Conservation (phyloP, 768 basidiomycete species). For the Mycena haematopus region DNA sequence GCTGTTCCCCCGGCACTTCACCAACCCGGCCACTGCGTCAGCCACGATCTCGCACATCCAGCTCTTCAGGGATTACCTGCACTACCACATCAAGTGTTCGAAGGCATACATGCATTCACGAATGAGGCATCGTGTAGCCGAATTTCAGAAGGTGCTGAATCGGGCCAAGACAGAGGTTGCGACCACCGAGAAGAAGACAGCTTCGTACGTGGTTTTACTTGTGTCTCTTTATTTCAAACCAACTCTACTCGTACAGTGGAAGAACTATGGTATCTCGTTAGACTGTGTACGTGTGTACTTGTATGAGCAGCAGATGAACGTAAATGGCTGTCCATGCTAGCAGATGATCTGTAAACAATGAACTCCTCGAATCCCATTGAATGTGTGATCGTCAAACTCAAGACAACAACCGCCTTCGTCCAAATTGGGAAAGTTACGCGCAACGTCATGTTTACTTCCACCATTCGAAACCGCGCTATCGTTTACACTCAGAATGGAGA, state of each 20-base stretch:
- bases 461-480: slow-evolving; percentile 57
- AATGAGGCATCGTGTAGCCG: slow-evolving; percentile 91
- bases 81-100: slow-evolving; percentile 98
- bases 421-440: neutral
- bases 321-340: slow-evolving; percentile 4
- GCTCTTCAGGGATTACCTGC: slow-evolving; percentile 97
- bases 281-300: slow-evolving; percentile 24
- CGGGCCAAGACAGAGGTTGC: slow-evolving; percentile 93
- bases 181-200: slow-evolving; percentile 87
- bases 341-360: neutral
- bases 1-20: slow-evolving; percentile 95
- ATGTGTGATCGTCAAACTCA: neutral
- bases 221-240: neutral
- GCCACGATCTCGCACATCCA: slow-evolving; percentile 94
- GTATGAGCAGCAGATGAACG: slow-evolving; percentile 13
- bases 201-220: slow-evolving; percentile 61
- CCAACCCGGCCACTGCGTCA: slow-evolving; percentile 67
- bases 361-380: no score
- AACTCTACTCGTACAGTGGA: slow-evolving; percentile 46
- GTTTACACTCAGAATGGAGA: slow-evolving; percentile 68
- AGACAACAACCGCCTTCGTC: neutral
- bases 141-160: slow-evolving; percentile 96
- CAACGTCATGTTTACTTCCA: no score
- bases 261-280: slow-evolving; percentile 63
- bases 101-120: slow-evolving; percentile 99